Base-by-base conservation (phyloP, 2,329 filamentous ascomycete species). In the Pseudocercospora pini-densiflorae region DNA sequence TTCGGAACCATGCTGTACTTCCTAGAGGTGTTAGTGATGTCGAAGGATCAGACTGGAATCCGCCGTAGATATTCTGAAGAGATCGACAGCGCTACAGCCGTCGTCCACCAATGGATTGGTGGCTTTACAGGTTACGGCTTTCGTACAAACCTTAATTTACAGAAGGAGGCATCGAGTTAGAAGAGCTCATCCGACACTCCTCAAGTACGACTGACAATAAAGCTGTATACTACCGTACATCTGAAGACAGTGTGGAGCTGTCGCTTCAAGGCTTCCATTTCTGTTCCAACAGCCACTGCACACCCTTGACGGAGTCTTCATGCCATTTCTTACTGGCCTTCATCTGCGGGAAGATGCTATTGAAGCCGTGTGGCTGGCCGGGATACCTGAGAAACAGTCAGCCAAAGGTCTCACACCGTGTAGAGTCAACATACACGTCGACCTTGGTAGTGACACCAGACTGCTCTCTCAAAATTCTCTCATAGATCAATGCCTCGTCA, bases 401-500 rank as follows among this genome's bases (percentile, higher is more conserved):
- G 47, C 21, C 10, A 8, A 23, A 43, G 40, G n/a, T 9, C 12
- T 3, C 40, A 14, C 40, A 19, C 14, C 19, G 47, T 21, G 21
- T 16, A 21, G 21, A n/a, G 21, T 21, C 21, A 21, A 21, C 47
- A 7, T 51, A 51, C 27, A 83, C 65, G 64, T 81, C 76, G 10
- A 81, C 75, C 70, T 79, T 79, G 23, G 81, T 83, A 70, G 78
- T 67, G 14, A 81, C 74, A 0, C 79, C 78, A 45, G 78, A 73
- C 27, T 81, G 75, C 60, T 81, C 77, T 54, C 79, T 74, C 66
- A 83, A 62, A 9, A 78, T 55, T 19, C 80, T 70, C 67, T 84
- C 82, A 51, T 84, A 81, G 5, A 86, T 70, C 36, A 85, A 74
- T 1, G 79, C 82, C 68, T 86, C 84, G 54, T 86, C 84, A 19